These are phyloP conservation scores for Fraxinus quadrangulata DNA, from an alignment of 257 asterid species.

Conservation along the genomic window DNA sequence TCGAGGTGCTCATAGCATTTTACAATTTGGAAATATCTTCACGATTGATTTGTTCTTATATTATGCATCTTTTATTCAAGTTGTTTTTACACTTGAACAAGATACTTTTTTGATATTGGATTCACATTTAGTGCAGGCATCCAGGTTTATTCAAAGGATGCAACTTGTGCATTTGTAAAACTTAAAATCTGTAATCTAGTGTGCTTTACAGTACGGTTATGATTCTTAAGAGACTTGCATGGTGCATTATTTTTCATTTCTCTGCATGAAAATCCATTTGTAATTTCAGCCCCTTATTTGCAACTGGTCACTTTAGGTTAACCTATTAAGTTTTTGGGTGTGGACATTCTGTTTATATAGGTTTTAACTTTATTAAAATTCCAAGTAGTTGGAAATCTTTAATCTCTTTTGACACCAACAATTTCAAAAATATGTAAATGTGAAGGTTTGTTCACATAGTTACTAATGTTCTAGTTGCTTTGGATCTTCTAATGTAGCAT, in stretches of 20 bases:
- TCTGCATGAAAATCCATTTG: neutral
- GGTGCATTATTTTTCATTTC: neutral
- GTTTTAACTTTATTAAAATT: neutral
- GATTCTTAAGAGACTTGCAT: neutral
- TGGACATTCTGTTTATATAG: neutral
- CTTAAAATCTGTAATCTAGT: too few species aligned
- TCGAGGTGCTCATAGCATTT: conserved; percentile 61
- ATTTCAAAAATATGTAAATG: neutral
- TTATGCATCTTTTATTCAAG: neutral
- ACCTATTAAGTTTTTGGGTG: neutral
- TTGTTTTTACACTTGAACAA: neutral
- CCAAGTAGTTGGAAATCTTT: neutral
- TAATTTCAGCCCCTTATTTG: too few species aligned
- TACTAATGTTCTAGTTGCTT: neutral
- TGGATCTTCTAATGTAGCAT: neutral
- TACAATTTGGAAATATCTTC: neutral
- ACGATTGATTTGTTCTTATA: neutral
- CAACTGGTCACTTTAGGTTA: neutral
- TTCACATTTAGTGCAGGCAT: neutral
- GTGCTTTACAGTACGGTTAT: neutral
- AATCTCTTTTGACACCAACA: neutral
- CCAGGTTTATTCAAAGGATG: neutral
- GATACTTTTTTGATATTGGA: neutral
- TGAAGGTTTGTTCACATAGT: neutral
- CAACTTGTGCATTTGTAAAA: neutral